Conservation (phyloP, 164 flowering plant species). For the Berberis thunbergii region DNA sequence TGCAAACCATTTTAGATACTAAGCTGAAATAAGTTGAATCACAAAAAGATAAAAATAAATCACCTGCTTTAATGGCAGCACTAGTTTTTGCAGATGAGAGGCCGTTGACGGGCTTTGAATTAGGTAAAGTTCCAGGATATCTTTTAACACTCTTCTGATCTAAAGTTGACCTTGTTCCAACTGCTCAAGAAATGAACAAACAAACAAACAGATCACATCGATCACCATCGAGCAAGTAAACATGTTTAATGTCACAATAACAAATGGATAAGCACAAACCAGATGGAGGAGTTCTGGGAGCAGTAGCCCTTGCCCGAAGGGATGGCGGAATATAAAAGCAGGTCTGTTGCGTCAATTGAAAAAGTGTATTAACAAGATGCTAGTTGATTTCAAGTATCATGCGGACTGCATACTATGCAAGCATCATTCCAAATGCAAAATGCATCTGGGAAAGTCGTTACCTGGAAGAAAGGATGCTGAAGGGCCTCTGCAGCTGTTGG, state of each 20-base stretch:
- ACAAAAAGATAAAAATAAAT: not conserved
- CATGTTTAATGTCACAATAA: not conserved
- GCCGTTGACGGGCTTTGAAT: slow-evolving; percentile 33
- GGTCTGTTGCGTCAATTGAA: slow-evolving; percentile 38
- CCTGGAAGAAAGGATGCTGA: slow-evolving; percentile 9
- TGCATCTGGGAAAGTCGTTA: not conserved
- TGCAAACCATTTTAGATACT: too few relatives aligned
- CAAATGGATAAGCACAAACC: slow-evolving; percentile 27
- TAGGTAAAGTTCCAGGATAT: slow-evolving; percentile 31
- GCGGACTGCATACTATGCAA: too few relatives aligned
- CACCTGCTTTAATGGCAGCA: slow-evolving; percentile 42
- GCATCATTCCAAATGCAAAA: too few relatives aligned
- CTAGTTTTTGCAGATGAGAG: slow-evolving; percentile 34
- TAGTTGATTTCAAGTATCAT: too few relatives aligned
- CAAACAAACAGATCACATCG: not conserved
- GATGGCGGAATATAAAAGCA: slow-evolving; percentile 92
- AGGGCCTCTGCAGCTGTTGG: slow-evolving; percentile 1
- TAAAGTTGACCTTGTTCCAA: slow-evolving; percentile 32
- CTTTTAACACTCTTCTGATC: slow-evolving; percentile 48
- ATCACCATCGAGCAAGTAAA: not conserved
- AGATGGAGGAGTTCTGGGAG: slow-evolving; percentile 71
- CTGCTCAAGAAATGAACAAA: slow-evolving; percentile 15
- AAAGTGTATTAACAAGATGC: not conserved
- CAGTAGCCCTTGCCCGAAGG: slow-evolving; percentile 52
- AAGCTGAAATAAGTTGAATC: too few relatives aligned